Evolutionary conservation across 2,329 filamentous ascomycete species (phyloP).

Genomic region (Colletotrichum sp.): DNA sequence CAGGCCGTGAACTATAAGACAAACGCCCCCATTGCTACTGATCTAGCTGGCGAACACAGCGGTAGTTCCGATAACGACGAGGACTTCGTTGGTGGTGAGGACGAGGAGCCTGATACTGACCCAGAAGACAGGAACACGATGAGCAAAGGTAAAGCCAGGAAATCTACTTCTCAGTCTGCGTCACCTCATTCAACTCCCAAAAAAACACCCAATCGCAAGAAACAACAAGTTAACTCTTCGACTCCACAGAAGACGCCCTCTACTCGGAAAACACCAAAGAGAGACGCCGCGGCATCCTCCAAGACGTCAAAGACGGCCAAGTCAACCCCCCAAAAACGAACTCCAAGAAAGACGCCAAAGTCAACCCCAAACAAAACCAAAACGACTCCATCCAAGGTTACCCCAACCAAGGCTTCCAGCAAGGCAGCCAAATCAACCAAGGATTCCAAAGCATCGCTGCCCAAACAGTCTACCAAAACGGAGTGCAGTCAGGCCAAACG

Average conservation of each 20-base stretch:
- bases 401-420: neutral
- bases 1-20: constrained; percentile 33
- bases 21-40: constrained; percentile 19
- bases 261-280: neutral
- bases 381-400: neutral
- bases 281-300: neutral
- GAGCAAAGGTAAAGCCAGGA: constrained; percentile 18
- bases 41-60: constrained; percentile 14
- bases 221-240: constrained; percentile 12
- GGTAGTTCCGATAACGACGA: constrained; percentile 27
- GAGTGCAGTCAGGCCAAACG: neutral
- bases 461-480: neutral
- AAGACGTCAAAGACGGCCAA: neutral
- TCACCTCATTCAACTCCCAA: constrained; percentile 6
- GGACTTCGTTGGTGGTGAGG: constrained; percentile 29
- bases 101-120: constrained; percentile 26
- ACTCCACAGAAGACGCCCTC: constrained; percentile 8
- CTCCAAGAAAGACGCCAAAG: neutral
- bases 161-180: constrained; percentile 2
- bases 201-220: constrained; percentile 1
- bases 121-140: neutral
- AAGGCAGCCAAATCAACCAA: neutral
- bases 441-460: neutral
- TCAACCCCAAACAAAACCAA: neutral
- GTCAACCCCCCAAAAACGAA: neutral